Evolutionary conservation across 805 yeast species (phyloP), one percentile per base, ranked within the genome.

Genomic region (Ogataea wickerhamii): DNA sequence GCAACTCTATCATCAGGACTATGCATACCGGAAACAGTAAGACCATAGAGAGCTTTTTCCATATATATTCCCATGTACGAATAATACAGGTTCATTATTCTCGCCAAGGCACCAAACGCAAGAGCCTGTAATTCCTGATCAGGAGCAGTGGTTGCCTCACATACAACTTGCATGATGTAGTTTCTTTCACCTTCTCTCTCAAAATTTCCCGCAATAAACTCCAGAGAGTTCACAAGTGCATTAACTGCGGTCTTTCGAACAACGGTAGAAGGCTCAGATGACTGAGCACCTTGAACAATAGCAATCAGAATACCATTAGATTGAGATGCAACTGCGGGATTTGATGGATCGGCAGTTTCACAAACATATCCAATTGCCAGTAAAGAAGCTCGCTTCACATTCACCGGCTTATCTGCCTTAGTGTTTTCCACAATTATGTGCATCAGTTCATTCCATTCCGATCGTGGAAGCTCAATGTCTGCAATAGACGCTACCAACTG

Each of bases 101-200:
- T 78, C 28, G 96, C 93, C 42, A 93, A 73, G 55, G 96, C 95
- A 43, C 96, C 98, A 65, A 88, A 93, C 0, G 97, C 96, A 24
- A 95, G 82, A 6, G 95, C 91, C 66, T 89, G 96, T 47, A 93
- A 71, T 52, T 85, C 94, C 31, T 71, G 66, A 55, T 82, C 84
- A 24, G 76, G 74, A 17, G 94, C 85, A 63, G 91, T 96, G n/a
- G 98, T 89, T 13, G 97, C 96, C 66, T 93, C 98, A 67, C 98
- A 93, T 12, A 93, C 97, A 29, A 93, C 97, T 70, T 88, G 96
- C 98, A 93, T 93, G 61, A 93, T 85, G 64, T 84, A 88, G 61
- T 93, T 89, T 58, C 98, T 78, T 70, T 93, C 98, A 44, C 93
- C 94, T 58, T 91, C 98, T 43, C 84, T 76, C 52, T 80, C 88